Evolutionary conservation across 441 rosid genomes (phyloP), one percentile per base, ranked within the genome.

Genomic region (Iberis amara): DNA sequence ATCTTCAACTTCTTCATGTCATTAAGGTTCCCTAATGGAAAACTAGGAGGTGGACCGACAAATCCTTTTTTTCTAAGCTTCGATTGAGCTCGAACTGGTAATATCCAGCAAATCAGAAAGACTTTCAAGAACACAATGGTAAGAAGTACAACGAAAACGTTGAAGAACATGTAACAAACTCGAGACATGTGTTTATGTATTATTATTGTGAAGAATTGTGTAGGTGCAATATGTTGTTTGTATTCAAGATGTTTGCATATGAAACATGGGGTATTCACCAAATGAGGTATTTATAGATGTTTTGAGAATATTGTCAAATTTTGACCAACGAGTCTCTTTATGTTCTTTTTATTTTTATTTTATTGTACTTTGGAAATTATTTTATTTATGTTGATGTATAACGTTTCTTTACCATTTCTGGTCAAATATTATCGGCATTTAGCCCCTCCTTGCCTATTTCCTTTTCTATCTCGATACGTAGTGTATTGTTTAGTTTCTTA

Each of bases 31-130:
- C 95, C 97, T 0, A 86, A 39, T 31, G 97, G 97, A 28, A 89
- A 89, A 10, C 45, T 53, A 10, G 98, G 98, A 11, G 74, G 28
- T 38, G 98, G 98, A 43, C 96, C 98, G 4, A 32, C 21, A 33
- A 91, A 83, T 35, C 98, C 96, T 40, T 76, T 76, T 30, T 46
- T 76, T 62, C 50, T 73, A 48, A 88, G 77, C 80, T 76, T 88
- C 39, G 39, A 61, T 40, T 70, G 74, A 7, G 80, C 77, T 46
- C 55, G 65, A 46, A 56, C 33, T 0, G 98, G 96, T 8, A 21
- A 71, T 59, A 88, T 52, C 91, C 95, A 83, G 66, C 78, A 85
- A 32, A 69, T 63, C 14, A 77, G 56, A 23, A 77, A 10, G 15
- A 81, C 49, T 61, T 55, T 83, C 52, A 71, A 66, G 39, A 68